Evolutionary conservation across 1,284 basidiomycete species (phyloP).

Genomic region (Flammula alnicola): DNA sequence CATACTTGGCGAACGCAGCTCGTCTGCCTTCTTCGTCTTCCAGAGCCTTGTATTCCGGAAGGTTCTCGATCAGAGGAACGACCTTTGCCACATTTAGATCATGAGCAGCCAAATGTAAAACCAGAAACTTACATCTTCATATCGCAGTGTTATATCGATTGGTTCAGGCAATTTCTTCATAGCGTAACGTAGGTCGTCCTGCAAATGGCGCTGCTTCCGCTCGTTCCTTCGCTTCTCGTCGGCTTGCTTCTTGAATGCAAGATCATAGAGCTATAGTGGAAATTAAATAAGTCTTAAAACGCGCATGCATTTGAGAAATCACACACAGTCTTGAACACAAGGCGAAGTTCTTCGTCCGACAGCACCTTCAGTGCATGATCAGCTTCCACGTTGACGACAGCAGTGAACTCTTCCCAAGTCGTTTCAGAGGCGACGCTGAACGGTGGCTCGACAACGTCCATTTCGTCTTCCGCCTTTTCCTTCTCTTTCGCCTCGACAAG

Average conservation of each 20-base stretch:
- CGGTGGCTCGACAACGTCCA: conserved; percentile 36
- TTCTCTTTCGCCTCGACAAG: conserved; percentile 32
- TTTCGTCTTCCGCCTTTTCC: conserved; percentile 38
- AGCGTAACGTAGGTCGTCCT: conserved; percentile 96
- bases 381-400: conserved; percentile 57
- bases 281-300: conserved; percentile 9
- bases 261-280: conserved; percentile 64
- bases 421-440: conserved; percentile 63
- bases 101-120: conserved; percentile 2
- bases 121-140: conserved; percentile 68
- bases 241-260: conserved; percentile 72
- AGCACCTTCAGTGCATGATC: conserved; percentile 54
- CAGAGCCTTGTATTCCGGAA: conserved; percentile 84
- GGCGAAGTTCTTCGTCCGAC: conserved; percentile 56
- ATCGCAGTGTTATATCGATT: conserved; percentile 73
- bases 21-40: conserved; percentile 82
- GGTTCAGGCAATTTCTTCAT: conserved; percentile 87
- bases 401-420: conserved; percentile 62
- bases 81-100: conserved; percentile 46
- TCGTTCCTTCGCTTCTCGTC: conserved; percentile 86
- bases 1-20: conserved; percentile 82
- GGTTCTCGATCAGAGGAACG: conserved; percentile 74
- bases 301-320: conserved; percentile 1
- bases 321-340: conserved; percentile 73
- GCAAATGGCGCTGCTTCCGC: conserved; percentile 82